Conservation (phyloP, 106 monocot genomes). For the Platanthera zijinensis region DNA sequence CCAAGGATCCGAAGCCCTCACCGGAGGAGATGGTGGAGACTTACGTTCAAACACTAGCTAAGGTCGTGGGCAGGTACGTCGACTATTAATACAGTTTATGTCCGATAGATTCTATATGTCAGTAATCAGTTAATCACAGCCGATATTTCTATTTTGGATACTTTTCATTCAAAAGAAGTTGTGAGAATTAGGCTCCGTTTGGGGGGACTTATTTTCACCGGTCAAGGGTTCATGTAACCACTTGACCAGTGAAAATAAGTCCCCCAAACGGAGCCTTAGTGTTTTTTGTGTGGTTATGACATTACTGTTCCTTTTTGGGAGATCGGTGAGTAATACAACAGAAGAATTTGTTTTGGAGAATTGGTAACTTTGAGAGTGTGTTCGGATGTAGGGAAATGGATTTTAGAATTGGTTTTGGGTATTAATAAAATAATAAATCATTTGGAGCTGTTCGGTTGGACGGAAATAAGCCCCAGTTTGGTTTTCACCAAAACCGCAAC, state of each 20-base stretch:
- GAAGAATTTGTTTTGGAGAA: background rate
- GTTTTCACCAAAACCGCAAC: too few species aligned
- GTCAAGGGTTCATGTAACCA: too few species aligned
- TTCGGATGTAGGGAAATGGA: too few species aligned
- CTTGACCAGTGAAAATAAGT: background rate
- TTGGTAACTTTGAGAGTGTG: background rate
- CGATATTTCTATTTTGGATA: background rate
- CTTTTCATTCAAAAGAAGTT: background rate
- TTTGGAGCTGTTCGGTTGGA: too few species aligned
- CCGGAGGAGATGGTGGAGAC: slow-evolving; percentile 99
- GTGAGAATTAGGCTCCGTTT: too few species aligned
- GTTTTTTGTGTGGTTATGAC: background rate
- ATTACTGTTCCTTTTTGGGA: background rate
- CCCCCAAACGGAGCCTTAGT: background rate
- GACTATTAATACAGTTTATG: background rate
- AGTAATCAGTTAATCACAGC: too few species aligned
- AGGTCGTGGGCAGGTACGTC: slow-evolving; percentile 84
- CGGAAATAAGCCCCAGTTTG: too few species aligned
- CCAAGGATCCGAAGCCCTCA: slow-evolving; percentile 65
- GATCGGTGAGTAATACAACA: background rate
- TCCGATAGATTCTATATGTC: background rate
- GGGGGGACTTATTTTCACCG: too few species aligned
- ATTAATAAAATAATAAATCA: too few species aligned
- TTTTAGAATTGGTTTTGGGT: too few species aligned
- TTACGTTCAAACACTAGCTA: slow-evolving; percentile 80